Base-by-base conservation (phyloP, 1,139 yeast species). In the Taiozyma onychis region DNA sequence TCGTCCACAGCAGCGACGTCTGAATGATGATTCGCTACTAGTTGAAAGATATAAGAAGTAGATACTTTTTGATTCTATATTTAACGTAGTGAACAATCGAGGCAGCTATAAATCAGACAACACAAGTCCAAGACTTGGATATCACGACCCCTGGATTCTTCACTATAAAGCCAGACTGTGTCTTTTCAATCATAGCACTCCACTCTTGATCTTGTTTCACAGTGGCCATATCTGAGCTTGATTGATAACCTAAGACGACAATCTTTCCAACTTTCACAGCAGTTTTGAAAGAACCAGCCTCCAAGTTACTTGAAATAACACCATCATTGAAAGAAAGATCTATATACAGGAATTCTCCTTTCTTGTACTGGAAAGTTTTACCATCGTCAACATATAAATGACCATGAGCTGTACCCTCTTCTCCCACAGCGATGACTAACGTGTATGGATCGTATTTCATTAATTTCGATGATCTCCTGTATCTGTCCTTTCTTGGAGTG, bases 361-460 rank as follows among this genome's bases (percentile, higher is more conserved):
- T 53, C 51, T 69, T 61, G 64, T 85, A 83, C 27, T 71, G 76
- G 60, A 77, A 88, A 0, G 93, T 76, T 60, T 83, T 87, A 14
- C 96, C 95, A 66, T 88, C 96, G 66, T 91, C 99, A 45, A 85
- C 69, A 64, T 91, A 93, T 34, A 93, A 65, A 10, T 64, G 61
- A 2, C 86, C 85, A 0, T 65, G 61, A 0, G 95, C 91, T 2
- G 63, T 54, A 1, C 81, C 81, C 1, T 69, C 60, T 4, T 65
- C 58, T 57, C 76, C 75, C 21, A 85, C 73, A 0, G 88, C 89
- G 43, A 93, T 70, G 3, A 85, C 74, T 46, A 93, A 61, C 0
- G 96, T 87, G 64, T 83, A 88, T 3, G 99, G 98, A 65, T 93
- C 99, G 54, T 76, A 70, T 43, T 66, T 70, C 95, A 88, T 90